These are phyloP conservation scores for Naegleria fowleri DNA, from an alignment of 208 protist genomes.

Conservation along the genomic window DNA sequence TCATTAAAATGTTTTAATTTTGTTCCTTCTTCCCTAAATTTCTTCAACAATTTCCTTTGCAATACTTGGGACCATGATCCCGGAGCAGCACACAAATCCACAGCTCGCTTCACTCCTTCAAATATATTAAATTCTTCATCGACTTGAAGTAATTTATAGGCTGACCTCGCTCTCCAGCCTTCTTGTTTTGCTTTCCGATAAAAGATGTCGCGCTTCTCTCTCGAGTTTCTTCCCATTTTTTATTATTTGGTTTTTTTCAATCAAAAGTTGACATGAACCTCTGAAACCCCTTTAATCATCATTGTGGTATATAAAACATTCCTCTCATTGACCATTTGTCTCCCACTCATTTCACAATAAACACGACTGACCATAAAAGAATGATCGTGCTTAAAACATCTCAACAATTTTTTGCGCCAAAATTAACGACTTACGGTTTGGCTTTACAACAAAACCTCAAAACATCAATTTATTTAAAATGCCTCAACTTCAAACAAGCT, in stretches of 20 bases:
- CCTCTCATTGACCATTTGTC: too few relatives aligned
- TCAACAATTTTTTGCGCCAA: too few relatives aligned
- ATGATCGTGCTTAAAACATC: too few relatives aligned
- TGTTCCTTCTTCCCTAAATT: background rate
- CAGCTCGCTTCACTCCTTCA: conserved; percentile 76
- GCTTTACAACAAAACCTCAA: too few relatives aligned
- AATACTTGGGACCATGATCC: conserved; percentile 89
- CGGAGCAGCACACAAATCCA: conserved; percentile 98
- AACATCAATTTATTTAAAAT: background rate
- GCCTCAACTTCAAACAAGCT: background rate
- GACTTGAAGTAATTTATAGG: conserved; percentile 99
- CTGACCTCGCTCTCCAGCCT: conserved; percentile 93
- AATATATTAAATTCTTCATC: conserved; percentile 96
- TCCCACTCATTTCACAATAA: too few relatives aligned
- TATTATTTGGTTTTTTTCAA: too few relatives aligned
- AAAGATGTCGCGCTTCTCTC: conserved; percentile 97
- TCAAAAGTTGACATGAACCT: too few relatives aligned
- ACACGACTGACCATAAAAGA: too few relatives aligned
- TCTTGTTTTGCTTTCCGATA: conserved; percentile 99
- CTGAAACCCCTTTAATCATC: too few relatives aligned
- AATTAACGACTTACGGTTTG: too few relatives aligned
- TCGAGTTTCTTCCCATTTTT: conserved; percentile 38
- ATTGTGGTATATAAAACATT: too few relatives aligned
- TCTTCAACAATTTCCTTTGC: conserved; percentile 5
- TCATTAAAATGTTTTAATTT: background rate